Evolutionary conservation across 352 stramenopile species (phyloP).

Genomic region (Elongisporangium anandrum): DNA sequence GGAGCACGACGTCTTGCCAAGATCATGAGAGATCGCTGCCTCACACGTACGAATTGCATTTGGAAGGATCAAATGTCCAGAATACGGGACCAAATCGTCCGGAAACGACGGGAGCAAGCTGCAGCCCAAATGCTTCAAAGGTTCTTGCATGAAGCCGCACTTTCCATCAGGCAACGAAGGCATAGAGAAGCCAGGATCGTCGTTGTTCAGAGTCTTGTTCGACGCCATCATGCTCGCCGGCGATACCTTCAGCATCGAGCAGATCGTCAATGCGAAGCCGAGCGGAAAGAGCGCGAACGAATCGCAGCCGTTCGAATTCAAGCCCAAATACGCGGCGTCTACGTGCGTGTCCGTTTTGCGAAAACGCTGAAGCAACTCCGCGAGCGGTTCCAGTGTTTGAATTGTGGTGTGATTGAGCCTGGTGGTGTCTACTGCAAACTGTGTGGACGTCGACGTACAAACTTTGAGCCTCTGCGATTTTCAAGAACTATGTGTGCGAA

Average conservation of each 20-base stretch:
- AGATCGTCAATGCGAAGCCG: not conserved
- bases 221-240: not conserved
- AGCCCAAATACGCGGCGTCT: slow-evolving; percentile 12
- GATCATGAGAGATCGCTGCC: not conserved
- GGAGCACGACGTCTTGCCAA: not conserved
- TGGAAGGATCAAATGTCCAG: not conserved
- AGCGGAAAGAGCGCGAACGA: not conserved
- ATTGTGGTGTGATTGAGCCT: slow-evolving; percentile 56
- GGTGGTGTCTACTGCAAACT: slow-evolving; percentile 61
- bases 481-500: not conserved
- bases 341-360: slow-evolving; percentile 14
- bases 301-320: slow-evolving; percentile 26
- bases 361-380: slow-evolving; percentile 23
- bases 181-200: not conserved
- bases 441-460: slow-evolving; percentile 42
- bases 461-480: slow-evolving; percentile 11
- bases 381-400: slow-evolving; percentile 47
- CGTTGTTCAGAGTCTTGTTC: slow-evolving; percentile 13
- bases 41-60: not conserved
- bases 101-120: not conserved
- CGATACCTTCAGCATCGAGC: not conserved
- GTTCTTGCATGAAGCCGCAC: slow-evolving; percentile 2
- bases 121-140: slow-evolving; percentile 9
- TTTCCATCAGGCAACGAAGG: not conserved
- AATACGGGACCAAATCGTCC: not conserved